A percentile compares a stretch with the other conserved stretches of the same genome.
phyloP scores from a whole-genome alignment of 768 basidiomycete species.

The Paxillus involutus region DNA sequence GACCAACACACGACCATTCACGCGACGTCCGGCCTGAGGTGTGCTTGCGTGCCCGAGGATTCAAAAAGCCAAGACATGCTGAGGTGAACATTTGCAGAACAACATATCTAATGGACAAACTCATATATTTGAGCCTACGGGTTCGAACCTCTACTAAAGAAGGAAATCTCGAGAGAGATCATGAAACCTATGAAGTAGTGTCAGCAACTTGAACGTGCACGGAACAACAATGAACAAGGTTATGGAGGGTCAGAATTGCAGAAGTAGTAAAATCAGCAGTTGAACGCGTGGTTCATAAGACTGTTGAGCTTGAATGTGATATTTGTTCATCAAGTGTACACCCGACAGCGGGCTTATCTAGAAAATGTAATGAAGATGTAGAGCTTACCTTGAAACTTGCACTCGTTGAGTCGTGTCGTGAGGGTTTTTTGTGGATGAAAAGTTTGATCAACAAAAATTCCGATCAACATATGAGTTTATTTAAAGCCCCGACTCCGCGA shows the following conservation, averaged over 20 bases:
- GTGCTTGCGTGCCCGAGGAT: no score
- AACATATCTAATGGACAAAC: no score
- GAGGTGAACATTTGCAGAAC: no score
- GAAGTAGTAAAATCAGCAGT: conserved; percentile 40
- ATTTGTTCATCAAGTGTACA: conserved; percentile 35
- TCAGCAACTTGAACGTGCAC: neutral
- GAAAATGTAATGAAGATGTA: neutral
- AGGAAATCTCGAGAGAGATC: neutral
- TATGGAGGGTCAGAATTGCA: conserved; percentile 42
- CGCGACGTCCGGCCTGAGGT: no score
- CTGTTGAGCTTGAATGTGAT: conserved; percentile 52
- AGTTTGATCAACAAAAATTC: neutral
- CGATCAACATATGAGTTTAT: neutral
- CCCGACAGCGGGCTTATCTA: neutral
- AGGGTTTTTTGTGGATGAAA: neutral
- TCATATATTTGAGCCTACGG: neutral
- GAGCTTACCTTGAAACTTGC: neutral
- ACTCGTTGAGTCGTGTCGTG: neutral
- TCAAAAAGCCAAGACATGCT: no score
- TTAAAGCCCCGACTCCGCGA: conserved; percentile 9
- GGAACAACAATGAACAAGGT: neutral
- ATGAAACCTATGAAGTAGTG: neutral
- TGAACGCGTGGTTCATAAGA: conserved; percentile 41
- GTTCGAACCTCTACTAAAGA: neutral
- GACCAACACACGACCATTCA: no score